Conservation (phyloP, 176 grass and related monocot species). For the Puya raimondii region DNA sequence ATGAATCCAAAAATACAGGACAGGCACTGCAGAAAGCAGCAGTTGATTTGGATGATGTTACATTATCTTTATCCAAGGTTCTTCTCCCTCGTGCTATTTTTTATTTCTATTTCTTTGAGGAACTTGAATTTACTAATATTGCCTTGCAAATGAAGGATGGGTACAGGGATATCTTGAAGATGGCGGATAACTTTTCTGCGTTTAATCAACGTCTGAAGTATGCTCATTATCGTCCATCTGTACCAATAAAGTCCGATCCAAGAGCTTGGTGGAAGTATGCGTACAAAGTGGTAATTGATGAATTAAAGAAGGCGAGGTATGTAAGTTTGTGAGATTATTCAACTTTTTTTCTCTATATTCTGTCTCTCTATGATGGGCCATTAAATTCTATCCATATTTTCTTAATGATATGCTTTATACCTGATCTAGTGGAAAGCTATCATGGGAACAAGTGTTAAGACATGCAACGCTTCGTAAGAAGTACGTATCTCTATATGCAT, state of each 20-base stretch:
- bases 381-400: conserved; percentile 9
- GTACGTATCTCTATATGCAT: conserved; percentile 90
- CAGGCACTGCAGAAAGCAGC: conserved; percentile 84
- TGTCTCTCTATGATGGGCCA: not conserved
- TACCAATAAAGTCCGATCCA: conserved; percentile 66
- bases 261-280: conserved; percentile 90
- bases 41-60: conserved; percentile 92
- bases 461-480: conserved; percentile 61
- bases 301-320: conserved; percentile 89
- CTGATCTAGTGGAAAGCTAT: conserved; percentile 60
- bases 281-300: conserved; percentile 66
- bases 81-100: conserved; percentile 9
- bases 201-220: conserved; percentile 88
- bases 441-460: conserved; percentile 88
- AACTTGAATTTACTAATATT: conserved; percentile 7
- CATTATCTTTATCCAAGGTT: conserved; percentile 86
- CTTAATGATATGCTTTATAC: conserved; percentile 23
- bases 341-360: not conserved
- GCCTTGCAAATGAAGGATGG: conserved; percentile 51
- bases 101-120: conserved; percentile 8
- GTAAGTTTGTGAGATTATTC: conserved; percentile 3
- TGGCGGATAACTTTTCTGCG: conserved; percentile 95
- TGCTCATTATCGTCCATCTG: conserved; percentile 79
- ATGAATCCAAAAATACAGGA: conserved; percentile 69
- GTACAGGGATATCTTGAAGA: conserved; percentile 89